These are phyloP conservation scores for Pseudotulostoma volvatum DNA, from an alignment of 495 filamentous ascomycete species.

Conservation along the genomic window DNA sequence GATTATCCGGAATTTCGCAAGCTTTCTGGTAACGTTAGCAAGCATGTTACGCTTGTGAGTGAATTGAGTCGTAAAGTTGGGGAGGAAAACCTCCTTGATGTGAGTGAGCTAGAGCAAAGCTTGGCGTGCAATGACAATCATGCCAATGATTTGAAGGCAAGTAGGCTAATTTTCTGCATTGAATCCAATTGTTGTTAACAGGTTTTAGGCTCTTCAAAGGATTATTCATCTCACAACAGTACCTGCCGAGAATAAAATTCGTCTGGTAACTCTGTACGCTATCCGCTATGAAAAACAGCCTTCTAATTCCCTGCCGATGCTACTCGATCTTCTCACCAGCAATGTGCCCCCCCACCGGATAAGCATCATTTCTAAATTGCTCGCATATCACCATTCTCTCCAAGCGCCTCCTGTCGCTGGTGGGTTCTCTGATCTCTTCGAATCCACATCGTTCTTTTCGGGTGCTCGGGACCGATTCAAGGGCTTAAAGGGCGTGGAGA, in stretches of 20 bases:
- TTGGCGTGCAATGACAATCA: slow-evolving; percentile 95
- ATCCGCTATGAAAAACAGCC: slow-evolving; percentile 80
- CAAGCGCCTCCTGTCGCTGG: slow-evolving; percentile 52
- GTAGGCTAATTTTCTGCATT: slow-evolving; percentile 2
- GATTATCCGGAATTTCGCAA: slow-evolving; percentile 96
- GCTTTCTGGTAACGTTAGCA: slow-evolving; percentile 93
- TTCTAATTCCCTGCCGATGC: slow-evolving; percentile 58
- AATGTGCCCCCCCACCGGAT: slow-evolving; percentile 56
- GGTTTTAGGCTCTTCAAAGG: slow-evolving; percentile 56
- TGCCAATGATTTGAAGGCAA: slow-evolving; percentile 65
- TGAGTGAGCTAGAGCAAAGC: slow-evolving; percentile 93
- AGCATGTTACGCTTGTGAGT: slow-evolving; percentile 89
- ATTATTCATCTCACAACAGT: slow-evolving; percentile 64
- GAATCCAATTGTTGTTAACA: slow-evolving; percentile 2
- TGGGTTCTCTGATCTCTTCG: slow-evolving; percentile 79
- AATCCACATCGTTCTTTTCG: slow-evolving; percentile 80
- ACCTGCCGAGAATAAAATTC: slow-evolving; percentile 62
- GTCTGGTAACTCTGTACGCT: slow-evolving; percentile 79
- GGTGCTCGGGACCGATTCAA: slow-evolving; percentile 81
- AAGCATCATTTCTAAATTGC: slow-evolving; percentile 57
- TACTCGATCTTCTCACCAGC: slow-evolving; percentile 72
- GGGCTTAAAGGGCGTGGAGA: slow-evolving; percentile 91
- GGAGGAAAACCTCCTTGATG: slow-evolving; percentile 71
- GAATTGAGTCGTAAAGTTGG: slow-evolving; percentile 80
- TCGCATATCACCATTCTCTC: slow-evolving; percentile 69